Percentiles rank a stretch among this genome's conserved stretches.
phyloP scores from a whole-genome alignment of 768 basidiomycete genomes.

The Trametes punicea region DNA sequence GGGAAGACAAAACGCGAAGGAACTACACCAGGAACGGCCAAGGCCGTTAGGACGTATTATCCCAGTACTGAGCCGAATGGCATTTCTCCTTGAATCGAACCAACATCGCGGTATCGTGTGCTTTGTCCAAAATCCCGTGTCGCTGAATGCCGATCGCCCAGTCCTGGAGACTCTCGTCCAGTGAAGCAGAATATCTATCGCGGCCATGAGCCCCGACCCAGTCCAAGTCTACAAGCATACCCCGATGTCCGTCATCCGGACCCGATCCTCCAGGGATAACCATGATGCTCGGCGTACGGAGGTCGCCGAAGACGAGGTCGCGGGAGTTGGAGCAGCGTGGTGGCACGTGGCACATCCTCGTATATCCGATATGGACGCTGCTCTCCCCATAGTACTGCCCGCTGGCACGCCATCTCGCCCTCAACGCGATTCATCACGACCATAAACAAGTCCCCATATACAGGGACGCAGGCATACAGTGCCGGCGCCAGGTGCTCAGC shows the following conservation, averaged over 20 bases:
- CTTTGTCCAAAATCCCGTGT: too few relatives aligned
- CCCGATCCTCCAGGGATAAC: not conserved
- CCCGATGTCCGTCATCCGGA: too few relatives aligned
- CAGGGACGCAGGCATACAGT: not conserved
- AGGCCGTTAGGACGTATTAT: too few relatives aligned
- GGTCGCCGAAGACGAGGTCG: constrained; percentile 18
- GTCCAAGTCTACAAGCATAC: constrained; percentile 20
- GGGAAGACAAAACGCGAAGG: too few relatives aligned
- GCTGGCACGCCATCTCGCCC: not conserved
- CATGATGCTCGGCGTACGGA: constrained; percentile 12
- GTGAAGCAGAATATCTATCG: not conserved
- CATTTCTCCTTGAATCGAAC: too few relatives aligned
- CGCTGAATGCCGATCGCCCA: too few relatives aligned
- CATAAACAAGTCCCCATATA: constrained; percentile 14
- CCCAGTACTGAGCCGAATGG: too few relatives aligned
- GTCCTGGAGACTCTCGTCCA: too few relatives aligned
- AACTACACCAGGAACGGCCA: too few relatives aligned
- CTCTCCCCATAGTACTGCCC: not conserved
- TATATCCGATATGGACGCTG: too few relatives aligned
- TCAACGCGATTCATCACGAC: constrained; percentile 21
- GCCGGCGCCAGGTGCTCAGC: too few relatives aligned
- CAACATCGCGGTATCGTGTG: too few relatives aligned
- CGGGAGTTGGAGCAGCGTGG: constrained; percentile 4
- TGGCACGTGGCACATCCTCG: constrained; percentile 6
- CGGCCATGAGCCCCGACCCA: constrained; percentile 5